These are phyloP conservation scores for Pouteria glomerata DNA, from an alignment of 148 eudicot genomes.

Conservation along the genomic window DNA sequence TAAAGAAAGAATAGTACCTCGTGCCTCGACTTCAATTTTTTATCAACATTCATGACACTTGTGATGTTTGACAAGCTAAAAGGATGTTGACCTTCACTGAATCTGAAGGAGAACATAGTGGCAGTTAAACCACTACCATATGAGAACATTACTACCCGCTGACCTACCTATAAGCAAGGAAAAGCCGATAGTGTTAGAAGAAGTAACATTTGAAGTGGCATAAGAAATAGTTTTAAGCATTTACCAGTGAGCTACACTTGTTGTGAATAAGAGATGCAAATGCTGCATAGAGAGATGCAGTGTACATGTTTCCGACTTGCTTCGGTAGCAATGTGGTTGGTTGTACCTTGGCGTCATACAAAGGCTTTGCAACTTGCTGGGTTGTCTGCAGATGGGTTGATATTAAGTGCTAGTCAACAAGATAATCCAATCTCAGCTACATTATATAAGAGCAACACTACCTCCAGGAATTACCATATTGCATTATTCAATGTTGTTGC, in stretches of 20 bases:
- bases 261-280: slow-evolving; percentile 89
- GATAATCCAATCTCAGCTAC: not conserved
- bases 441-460: not conserved
- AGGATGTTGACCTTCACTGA: slow-evolving; percentile 62
- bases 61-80: slow-evolving; percentile 86
- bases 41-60: slow-evolving; percentile 57
- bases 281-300: slow-evolving; percentile 94
- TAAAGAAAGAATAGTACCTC: slow-evolving; percentile 52
- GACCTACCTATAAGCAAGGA: slow-evolving; percentile 51
- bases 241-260: slow-evolving; percentile 70
- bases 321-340: slow-evolving; percentile 88
- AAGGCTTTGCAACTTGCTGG: slow-evolving; percentile 74
- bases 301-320: slow-evolving; percentile 97
- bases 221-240: slow-evolving; percentile 4
- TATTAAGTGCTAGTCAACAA: slow-evolving; percentile 4
- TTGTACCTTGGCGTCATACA: slow-evolving; percentile 72
- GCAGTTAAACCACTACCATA: slow-evolving; percentile 92
- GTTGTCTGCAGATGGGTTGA: slow-evolving; percentile 42
- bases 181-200: not conserved
- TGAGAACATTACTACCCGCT: slow-evolving; percentile 81
- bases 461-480: not conserved
- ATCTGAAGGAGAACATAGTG: slow-evolving; percentile 79
- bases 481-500: not conserved
- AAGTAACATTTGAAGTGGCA: not conserved
- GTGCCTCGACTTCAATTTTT: slow-evolving; percentile 81